Percentiles rank a stretch among this genome's conserved stretches.
Evolutionary conservation across 179 eudicot species (phyloP).

Genomic region (Spergularia azorica): DNA sequence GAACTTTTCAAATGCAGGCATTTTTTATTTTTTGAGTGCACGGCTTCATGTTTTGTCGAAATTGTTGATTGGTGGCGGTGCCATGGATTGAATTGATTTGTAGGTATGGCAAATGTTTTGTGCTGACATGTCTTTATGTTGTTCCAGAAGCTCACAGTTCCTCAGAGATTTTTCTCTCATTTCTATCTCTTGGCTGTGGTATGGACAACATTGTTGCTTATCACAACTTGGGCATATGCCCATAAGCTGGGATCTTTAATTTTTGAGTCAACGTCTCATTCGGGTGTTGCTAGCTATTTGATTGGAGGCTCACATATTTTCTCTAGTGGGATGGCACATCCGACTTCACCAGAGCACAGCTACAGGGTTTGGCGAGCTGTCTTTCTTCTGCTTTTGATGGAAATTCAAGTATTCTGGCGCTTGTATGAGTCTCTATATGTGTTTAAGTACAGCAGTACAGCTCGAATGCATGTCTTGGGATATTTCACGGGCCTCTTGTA

Average conservation of each 20-base stretch:
- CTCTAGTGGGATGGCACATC: slow-evolving; percentile 35
- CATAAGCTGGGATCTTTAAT: slow-evolving; percentile 43
- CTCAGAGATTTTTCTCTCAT: slow-evolving; percentile 78
- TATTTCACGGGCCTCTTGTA: slow-evolving; percentile 82
- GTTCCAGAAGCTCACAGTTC: slow-evolving; percentile 74
- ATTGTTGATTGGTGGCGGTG: background rate
- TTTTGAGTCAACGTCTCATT: slow-evolving; percentile 53
- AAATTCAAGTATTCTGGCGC: slow-evolving; percentile 80
- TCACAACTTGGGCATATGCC: slow-evolving; percentile 72
- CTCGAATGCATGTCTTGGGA: slow-evolving; percentile 80
- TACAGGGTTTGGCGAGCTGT: slow-evolving; percentile 62
- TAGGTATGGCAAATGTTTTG: background rate
- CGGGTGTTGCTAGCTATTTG: slow-evolving; percentile 61
- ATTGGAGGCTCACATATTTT: slow-evolving; percentile 62
- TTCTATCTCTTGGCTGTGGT: slow-evolving; percentile 71
- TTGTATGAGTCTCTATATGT: slow-evolving; percentile 68
- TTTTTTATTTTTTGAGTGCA: background rate
- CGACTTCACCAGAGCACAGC: slow-evolving; percentile 36
- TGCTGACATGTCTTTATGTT: slow-evolving; percentile 27
- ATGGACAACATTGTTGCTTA: slow-evolving; percentile 71
- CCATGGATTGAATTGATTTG: background rate
- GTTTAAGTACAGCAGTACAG: slow-evolving; percentile 73
- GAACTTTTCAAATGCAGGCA: background rate
- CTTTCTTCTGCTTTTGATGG: slow-evolving; percentile 83
- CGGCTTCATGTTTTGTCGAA: background rate